Evolutionary conservation across 164 flowering plant genomes (phyloP).

Genomic region (Amborella trichopoda): DNA sequence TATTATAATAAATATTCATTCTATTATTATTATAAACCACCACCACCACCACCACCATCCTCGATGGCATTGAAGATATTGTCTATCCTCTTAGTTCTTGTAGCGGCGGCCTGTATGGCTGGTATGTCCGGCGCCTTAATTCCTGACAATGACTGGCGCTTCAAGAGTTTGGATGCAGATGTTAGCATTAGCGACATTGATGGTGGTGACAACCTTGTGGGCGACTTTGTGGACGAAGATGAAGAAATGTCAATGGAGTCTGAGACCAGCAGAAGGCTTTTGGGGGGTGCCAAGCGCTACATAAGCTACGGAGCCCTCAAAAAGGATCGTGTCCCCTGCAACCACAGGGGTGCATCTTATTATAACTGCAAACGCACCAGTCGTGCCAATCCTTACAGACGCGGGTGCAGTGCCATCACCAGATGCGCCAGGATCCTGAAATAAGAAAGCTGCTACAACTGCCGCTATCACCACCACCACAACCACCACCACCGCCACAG

Average conservation of each 20-base stretch:
- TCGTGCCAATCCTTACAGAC: slow-evolving; percentile 30
- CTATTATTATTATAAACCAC: no score
- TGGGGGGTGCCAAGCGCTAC: background rate
- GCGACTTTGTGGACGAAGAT: slow-evolving; percentile 13
- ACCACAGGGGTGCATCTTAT: slow-evolving; percentile 31
- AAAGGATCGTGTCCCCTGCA: slow-evolving; percentile 30
- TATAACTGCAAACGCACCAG: slow-evolving; percentile 21
- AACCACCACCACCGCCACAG: no score
- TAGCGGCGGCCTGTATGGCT: background rate
- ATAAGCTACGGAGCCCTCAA: slow-evolving; percentile 16
- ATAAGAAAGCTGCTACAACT: no score
- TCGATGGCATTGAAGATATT: background rate
- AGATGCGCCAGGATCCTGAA: slow-evolving; percentile 18
- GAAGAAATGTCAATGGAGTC: slow-evolving; percentile 28
- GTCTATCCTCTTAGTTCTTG: background rate
- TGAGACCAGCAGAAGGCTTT: slow-evolving; percentile 14
- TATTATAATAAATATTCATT: no score
- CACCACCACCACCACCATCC: background rate
- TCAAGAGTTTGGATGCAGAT: background rate
- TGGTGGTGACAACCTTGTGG: slow-evolving; percentile 2
- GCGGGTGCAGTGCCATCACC: slow-evolving; percentile 32
- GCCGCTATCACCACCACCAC: no score
- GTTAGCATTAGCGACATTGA: background rate
- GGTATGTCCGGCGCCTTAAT: background rate
- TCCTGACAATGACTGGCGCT: background rate